Percentiles rank a stretch among this genome's conserved stretches.
phyloP scores from a whole-genome alignment of 2,329 filamentous ascomycete species.

The Sarocladium oryzae region DNA sequence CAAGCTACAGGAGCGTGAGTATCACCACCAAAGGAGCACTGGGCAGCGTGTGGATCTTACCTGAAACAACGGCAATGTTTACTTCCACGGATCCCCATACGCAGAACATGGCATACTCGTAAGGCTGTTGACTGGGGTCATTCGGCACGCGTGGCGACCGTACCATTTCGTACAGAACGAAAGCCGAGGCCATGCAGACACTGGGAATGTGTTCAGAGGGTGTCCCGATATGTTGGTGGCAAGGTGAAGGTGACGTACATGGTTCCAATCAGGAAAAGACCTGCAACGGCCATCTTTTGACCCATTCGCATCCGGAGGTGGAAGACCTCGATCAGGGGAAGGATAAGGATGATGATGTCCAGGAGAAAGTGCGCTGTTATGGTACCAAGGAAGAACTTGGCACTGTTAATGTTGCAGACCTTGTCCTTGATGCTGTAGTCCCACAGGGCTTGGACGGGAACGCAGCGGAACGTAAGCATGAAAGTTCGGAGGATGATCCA shows the following conservation, averaged over 20 bases:
- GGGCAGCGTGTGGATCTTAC: background rate
- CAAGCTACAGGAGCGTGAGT: background rate
- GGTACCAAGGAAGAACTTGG: slow-evolving; percentile 26
- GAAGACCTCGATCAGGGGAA: slow-evolving; percentile 24
- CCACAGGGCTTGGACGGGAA: slow-evolving; percentile 27
- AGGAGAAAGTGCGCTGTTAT: slow-evolving; percentile 24
- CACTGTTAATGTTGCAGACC: slow-evolving; percentile 23
- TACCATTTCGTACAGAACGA: slow-evolving; percentile 19
- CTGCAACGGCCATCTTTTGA: slow-evolving; percentile 23
- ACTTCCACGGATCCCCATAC: slow-evolving; percentile 23
- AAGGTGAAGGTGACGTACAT: too few species aligned
- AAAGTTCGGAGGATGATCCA: slow-evolving; percentile 25
- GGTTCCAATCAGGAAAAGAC: slow-evolving; percentile 23
- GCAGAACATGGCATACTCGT: slow-evolving; percentile 20
- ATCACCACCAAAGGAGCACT: too few species aligned
- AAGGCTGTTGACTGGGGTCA: slow-evolving; percentile 17
- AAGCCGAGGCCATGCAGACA: slow-evolving; percentile 21
- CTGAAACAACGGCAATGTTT: slow-evolving; percentile 21
- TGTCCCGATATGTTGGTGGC: too few species aligned
- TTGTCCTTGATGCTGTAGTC: slow-evolving; percentile 18
- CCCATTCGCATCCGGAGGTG: slow-evolving; percentile 20
- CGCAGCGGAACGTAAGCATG: slow-evolving; percentile 25
- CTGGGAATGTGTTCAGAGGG: slow-evolving; percentile 12
- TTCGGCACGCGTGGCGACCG: slow-evolving; percentile 14
- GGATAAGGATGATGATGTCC: slow-evolving; percentile 24